Evolutionary conservation across 345 rosid genomes (phyloP).

Genomic region (Pugionium dolabratum): DNA sequence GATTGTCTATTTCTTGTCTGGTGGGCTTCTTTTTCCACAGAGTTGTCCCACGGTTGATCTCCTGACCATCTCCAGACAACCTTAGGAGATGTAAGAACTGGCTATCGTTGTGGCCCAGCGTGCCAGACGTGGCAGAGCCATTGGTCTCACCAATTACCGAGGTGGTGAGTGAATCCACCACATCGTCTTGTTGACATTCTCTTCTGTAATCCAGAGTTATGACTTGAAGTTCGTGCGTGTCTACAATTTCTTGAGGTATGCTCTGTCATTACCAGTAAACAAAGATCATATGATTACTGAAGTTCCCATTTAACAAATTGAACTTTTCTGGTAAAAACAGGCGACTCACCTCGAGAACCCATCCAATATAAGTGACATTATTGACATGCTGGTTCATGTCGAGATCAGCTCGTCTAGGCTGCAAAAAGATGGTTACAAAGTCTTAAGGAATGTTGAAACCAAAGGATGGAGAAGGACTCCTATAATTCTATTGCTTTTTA

Average conservation of each 20-base stretch:
- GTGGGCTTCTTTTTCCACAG: conserved; percentile 77
- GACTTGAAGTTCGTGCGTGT: conserved; percentile 80
- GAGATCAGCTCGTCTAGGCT: conserved; percentile 93
- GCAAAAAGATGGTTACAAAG: conserved; percentile 23
- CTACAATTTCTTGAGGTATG: conserved; percentile 86
- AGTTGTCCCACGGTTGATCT: conserved; percentile 85
- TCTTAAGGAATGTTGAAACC: background rate
- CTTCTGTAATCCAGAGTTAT: conserved; percentile 89
- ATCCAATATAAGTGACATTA: conserved; percentile 85
- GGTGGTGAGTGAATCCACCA: conserved; percentile 85
- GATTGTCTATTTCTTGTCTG: conserved; percentile 40
- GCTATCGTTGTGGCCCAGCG: conserved; percentile 39
- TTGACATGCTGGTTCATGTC: conserved; percentile 99
- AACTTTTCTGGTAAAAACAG: background rate
- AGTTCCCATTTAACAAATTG: background rate
- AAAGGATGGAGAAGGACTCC: conserved; percentile 11
- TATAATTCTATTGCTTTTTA: background rate
- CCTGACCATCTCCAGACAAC: conserved; percentile 72
- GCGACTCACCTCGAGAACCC: conserved; percentile 86
- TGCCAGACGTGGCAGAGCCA: conserved; percentile 51
- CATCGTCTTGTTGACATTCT: conserved; percentile 85
- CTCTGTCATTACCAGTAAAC: conserved; percentile 56
- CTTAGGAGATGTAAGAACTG: conserved; percentile 80
- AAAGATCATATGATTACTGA: conserved; percentile 20
- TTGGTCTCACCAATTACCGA: conserved; percentile 54